These are phyloP conservation scores for Cinnamomum chago DNA, from an alignment of 164 flowering plant genomes.

Conservation along the genomic window DNA sequence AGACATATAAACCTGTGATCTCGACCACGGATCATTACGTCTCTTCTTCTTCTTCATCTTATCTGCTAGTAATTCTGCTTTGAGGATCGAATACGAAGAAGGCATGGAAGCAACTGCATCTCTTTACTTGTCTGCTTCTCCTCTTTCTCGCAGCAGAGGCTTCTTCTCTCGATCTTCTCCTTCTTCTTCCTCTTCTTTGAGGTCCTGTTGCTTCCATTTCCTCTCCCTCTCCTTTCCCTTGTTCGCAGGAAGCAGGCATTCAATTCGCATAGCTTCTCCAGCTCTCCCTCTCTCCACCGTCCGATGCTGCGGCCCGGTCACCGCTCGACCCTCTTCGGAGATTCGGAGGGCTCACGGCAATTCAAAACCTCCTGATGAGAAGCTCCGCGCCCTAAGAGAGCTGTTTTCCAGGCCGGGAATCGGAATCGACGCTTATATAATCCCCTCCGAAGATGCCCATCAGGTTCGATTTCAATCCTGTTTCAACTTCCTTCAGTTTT, in stretches of 20 bases:
- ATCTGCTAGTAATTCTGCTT: not conserved
- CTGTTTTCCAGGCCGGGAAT: conserved; percentile 69
- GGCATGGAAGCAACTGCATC: not conserved
- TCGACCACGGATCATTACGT: too few species aligned
- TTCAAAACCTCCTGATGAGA: conserved; percentile 48
- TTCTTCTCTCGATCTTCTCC: conserved; percentile 7
- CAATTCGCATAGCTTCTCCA: conserved; percentile 6
- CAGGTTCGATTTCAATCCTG: conserved; percentile 43
- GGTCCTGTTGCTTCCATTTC: conserved; percentile 23
- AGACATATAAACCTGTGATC: too few species aligned
- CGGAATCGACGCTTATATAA: conserved; percentile 80
- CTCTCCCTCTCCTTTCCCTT: conserved; percentile 28
- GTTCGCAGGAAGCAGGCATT: conserved; percentile 13
- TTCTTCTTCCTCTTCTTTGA: conserved; percentile 3
- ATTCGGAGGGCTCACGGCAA: conserved; percentile 29
- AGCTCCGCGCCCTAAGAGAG: conserved; percentile 68
- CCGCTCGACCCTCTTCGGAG: conserved; percentile 74
- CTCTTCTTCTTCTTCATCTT: not conserved
- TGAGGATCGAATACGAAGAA: too few species aligned
- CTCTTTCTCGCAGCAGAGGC: not conserved
- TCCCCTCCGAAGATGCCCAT: conserved; percentile 98
- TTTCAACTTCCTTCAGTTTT: not conserved
- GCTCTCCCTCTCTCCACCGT: conserved; percentile 19
- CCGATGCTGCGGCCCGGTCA: conserved; percentile 38
- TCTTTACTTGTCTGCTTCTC: not conserved